phyloP scores from a whole-genome alignment of 108 stramenopile genomes.

The Nannochloropsis granulata region DNA sequence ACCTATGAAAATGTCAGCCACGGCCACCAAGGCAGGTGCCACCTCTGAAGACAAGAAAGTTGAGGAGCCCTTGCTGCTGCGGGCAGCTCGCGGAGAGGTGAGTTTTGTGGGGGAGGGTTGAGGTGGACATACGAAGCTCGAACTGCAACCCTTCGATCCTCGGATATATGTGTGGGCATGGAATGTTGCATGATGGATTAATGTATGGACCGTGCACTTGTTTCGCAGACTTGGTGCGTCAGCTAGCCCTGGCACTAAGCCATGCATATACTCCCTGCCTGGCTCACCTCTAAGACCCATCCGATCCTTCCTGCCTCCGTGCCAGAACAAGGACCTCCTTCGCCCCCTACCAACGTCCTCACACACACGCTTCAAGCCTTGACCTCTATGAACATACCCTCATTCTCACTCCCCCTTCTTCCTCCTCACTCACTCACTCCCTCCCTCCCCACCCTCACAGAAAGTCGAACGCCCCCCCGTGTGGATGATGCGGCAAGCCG shows the following conservation, averaged over 20 bases:
- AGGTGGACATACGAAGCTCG: not conserved
- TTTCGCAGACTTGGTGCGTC: no score
- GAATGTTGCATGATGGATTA: not conserved
- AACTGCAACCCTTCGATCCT: not conserved
- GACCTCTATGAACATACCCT: no score
- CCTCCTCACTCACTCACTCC: not conserved
- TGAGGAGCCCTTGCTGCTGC: constrained; percentile 11
- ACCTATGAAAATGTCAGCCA: not conserved
- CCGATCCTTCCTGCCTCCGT: no score
- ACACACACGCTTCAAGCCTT: no score
- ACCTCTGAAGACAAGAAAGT: not conserved
- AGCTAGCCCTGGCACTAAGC: not conserved
- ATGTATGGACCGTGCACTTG: not conserved
- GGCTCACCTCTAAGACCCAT: not conserved
- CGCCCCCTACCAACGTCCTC: no score
- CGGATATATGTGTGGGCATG: not conserved
- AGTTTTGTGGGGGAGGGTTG: not conserved
- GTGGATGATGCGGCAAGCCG: constrained; percentile 99
- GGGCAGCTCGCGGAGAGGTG: constrained; percentile 19
- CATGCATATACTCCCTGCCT: no score
- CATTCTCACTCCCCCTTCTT: no score
- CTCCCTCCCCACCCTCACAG: constrained; percentile 70
- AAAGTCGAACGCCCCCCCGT: constrained; percentile 89
- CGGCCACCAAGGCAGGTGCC: not conserved
- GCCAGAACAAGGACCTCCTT: no score